Base-by-base conservation (phyloP, 148 eudicot genomes). In the Persicaria maculosa region DNA sequence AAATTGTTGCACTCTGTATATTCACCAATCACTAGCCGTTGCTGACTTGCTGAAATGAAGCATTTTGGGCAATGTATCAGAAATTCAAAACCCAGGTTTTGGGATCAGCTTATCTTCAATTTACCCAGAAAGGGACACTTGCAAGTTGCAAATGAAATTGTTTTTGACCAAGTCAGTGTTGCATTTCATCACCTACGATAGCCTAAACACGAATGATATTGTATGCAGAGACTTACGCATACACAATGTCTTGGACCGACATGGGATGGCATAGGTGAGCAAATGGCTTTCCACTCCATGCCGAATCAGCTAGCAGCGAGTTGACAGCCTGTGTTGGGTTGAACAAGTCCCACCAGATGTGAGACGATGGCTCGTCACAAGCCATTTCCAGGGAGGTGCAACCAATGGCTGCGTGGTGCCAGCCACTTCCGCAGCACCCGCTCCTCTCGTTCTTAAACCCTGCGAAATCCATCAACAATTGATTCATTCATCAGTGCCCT, bases 311-410 rank as follows among this genome's bases (percentile, higher is more conserved):
- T 2, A 87, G 78, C 68, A 90, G 61, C 9, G 88, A 83, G 78
- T 86, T 86, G 15, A 81, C 85, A 8, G 80, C 75, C 52, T 78
- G 76, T 4, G 86, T 81, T 3, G 94, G 94, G 65, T 90, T 90
- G 79, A 83, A 84, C 6, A 84, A 81, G 72, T 87, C 91, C 91
- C 94, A 90, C 91, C 91, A 90, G 9, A 90, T 55, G 70, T 81
- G 74, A 40, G 67, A 10, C 25, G 83, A 81, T 5, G 76, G 50
- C 46, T 86, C 61, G 6, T 44, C 69, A 72, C 91, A 87, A 14
- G 88, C 88, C 82, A 79, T 84, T 14, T 81, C 77, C 70, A 53
- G 7, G 7, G 83, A 80, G 9, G 83, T 65, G 70, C 94, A 90
- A 17, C 89, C 91, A 7, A 44, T 61, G 53, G 74, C 77, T 19